Conservation (phyloP, 2,329 filamentous ascomycete genomes). For the Penicillium sp. region DNA sequence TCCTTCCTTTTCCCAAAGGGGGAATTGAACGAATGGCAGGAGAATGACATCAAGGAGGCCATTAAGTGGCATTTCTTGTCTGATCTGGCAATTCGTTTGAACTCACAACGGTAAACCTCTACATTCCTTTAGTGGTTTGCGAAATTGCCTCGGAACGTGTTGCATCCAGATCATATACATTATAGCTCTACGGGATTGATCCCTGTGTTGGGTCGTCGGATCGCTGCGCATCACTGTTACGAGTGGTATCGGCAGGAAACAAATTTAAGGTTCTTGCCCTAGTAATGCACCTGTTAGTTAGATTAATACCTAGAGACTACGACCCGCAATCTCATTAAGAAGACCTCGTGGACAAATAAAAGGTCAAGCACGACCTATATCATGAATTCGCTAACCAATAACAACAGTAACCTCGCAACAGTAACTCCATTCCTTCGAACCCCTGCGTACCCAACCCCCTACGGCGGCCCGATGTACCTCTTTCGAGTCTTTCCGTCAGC, state of each 20-base stretch:
- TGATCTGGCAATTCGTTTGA: neutral
- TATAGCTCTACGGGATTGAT: no score
- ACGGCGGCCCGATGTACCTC: conserved; percentile 60
- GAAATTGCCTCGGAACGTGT: no score
- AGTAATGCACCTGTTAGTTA: neutral
- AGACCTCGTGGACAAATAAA: no score
- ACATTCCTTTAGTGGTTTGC: neutral
- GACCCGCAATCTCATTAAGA: neutral
- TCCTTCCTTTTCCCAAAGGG: neutral
- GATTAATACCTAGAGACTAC: no score
- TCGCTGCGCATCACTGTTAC: no score
- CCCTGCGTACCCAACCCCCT: conserved; percentile 16
- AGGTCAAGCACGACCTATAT: neutral
- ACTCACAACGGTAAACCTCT: neutral
- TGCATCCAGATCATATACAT: no score
- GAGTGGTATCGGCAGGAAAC: no score
- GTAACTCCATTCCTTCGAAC: neutral
- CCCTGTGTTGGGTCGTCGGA: no score
- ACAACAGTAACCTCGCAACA: neutral
- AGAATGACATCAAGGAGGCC: neutral
- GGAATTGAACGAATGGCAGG: neutral
- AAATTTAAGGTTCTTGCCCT: neutral
- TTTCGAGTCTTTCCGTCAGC: conserved; percentile 69
- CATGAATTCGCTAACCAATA: neutral
- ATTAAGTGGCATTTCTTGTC: neutral